Base-by-base conservation (phyloP, 495 filamentous ascomycete genomes). In the Recurvomyces mirabilis region DNA sequence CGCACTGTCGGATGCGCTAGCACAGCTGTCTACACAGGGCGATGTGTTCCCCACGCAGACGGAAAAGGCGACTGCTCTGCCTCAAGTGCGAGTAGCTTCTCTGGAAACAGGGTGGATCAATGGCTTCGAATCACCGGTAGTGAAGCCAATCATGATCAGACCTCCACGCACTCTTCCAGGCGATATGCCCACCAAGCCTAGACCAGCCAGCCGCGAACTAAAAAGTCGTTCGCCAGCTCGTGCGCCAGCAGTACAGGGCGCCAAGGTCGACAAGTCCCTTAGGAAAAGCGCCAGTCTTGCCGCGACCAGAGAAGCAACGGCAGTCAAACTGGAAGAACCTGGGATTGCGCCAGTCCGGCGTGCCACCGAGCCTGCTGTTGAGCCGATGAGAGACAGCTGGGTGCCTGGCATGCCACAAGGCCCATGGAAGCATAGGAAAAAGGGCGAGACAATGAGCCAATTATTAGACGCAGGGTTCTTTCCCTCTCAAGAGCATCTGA, bases 371-470 rank as follows among this genome's bases (percentile, higher is more conserved):
- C 39, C 39, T 19, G 39, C 39, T 9, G 14, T 4, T 6, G 4
- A 40, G 2, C 3, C 4, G 17, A 19, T 14, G 3, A 17, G 15
- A 10, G 37, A 5, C 20, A 28, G 10, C 15, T 11, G 9, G 22
- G 5, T n/a, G n/a, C n/a, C 34, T 13, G 13, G 14, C 14, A 23
- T 10, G 14, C n/a, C 12, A 11, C 20, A 36, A 4, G 14, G 13
- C 6, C 39, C 39, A 1, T 38, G 30, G 47, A 50, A 42, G 31
- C 42, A 38, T 13, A 12, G 35, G 2, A 17, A 17, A 5, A 34
- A 38, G 20, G 49, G 50, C n/a, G 50, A 53, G 33, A 53, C 39
- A 17, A 48, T 53, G 39, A 53, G 50, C 32, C 45, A 41, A 38
- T 38, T 53, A 24, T 32, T 53, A 1, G 43, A 53, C 15, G 22